Percentiles rank a stretch among this genome's conserved stretches.
Evolutionary conservation across 352 stramenopile species (phyloP).

Genomic region (Phytophthora constricta): DNA sequence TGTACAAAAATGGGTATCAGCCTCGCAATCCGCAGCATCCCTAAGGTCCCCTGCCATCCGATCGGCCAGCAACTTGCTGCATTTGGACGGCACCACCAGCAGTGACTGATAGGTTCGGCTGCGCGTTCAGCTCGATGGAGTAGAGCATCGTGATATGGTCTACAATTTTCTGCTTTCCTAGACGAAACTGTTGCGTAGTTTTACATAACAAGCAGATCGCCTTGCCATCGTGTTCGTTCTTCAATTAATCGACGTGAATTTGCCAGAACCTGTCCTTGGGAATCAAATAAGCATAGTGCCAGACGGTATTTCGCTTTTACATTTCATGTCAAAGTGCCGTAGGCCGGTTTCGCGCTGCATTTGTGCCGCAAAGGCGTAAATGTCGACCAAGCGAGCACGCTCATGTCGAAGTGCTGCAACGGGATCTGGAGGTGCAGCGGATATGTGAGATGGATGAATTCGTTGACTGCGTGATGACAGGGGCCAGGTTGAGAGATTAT

Average conservation of each 20-base stretch:
- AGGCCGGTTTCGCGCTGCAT: too few relatives aligned
- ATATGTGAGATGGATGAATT: too few relatives aligned
- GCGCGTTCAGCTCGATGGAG: background rate
- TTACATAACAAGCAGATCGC: constrained; percentile 8
- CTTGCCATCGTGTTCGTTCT: constrained; percentile 4
- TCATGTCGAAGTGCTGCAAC: too few relatives aligned
- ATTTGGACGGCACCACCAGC: background rate
- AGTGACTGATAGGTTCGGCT: background rate
- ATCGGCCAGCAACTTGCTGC: background rate
- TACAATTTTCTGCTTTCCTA: constrained; percentile 11
- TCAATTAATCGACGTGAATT: background rate
- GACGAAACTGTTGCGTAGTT: constrained; percentile 1
- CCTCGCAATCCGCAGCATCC: background rate
- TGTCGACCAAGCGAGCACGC: too few relatives aligned
- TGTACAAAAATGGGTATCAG: background rate
- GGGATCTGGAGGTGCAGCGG: too few relatives aligned
- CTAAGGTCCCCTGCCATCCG: background rate
- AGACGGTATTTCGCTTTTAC: constrained; percentile 13
- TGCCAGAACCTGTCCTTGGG: background rate
- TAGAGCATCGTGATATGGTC: constrained; percentile 4
- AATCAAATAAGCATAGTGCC: constrained; percentile 6
- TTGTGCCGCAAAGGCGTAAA: too few relatives aligned
- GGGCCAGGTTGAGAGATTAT: too few relatives aligned
- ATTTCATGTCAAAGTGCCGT: too few relatives aligned
- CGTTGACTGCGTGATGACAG: too few relatives aligned